Conservation (phyloP, 2,329 filamentous ascomycete genomes). For the Coniochaeta hoffmannii region DNA sequence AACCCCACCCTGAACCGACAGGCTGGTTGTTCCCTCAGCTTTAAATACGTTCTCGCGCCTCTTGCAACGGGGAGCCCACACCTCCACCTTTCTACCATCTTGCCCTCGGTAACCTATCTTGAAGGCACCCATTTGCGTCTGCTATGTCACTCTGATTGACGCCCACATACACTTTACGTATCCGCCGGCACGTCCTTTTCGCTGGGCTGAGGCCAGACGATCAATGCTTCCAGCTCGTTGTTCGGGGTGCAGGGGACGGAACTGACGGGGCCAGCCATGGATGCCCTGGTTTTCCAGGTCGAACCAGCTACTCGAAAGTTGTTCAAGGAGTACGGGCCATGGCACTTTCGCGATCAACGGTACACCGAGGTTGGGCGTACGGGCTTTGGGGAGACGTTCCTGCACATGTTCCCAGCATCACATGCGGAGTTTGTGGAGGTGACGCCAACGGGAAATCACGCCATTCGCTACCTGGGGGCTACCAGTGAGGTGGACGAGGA, state of each 20-base stretch:
- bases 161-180: no score
- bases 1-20: background rate
- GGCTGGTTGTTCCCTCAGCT: background rate
- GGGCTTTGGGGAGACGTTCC: constrained; percentile 9
- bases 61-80: background rate
- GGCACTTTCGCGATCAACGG: constrained; percentile 14
- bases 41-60: constrained; percentile 1
- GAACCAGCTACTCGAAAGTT: constrained; percentile 12
- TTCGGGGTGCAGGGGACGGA: background rate
- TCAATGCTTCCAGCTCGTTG: background rate
- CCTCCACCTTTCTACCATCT: background rate
- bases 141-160: no score
- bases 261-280: background rate
- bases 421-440: no score
- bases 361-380: constrained; percentile 7
- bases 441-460: no score
- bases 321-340: constrained; percentile 17
- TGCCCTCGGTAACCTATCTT: background rate
- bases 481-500: background rate
- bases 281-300: constrained; percentile 20
- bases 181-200: background rate
- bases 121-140: background rate
- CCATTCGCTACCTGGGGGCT: no score
- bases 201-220: background rate
- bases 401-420: background rate